phyloP scores from a whole-genome alignment of 1,284 basidiomycete genomes.

The Bondarzewia mesenterica region DNA sequence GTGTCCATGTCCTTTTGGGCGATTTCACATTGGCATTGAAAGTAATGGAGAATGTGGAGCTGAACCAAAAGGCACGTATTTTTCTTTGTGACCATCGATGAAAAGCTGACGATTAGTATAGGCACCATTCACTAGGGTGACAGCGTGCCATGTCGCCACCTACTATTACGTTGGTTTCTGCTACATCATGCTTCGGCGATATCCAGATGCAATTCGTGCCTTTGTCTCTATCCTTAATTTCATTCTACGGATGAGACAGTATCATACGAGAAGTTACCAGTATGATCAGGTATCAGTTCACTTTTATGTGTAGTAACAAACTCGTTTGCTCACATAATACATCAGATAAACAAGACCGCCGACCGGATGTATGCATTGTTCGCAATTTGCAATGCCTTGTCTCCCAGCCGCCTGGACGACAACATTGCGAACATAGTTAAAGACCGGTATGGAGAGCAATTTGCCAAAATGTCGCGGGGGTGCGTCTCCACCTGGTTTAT shows the following conservation, averaged over 20 bases:
- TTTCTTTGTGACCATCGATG: background rate
- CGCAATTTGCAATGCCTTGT: slow-evolving; percentile 88
- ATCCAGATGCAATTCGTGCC: slow-evolving; percentile 90
- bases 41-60: slow-evolving; percentile 89
- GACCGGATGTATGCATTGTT: slow-evolving; percentile 97
- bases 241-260: slow-evolving; percentile 88
- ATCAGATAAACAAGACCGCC: slow-evolving; percentile 90
- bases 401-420: slow-evolving; percentile 87
- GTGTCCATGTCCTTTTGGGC: slow-evolving; percentile 92
- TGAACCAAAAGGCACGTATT: slow-evolving; percentile 68
- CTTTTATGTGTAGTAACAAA: background rate
- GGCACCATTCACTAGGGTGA: slow-evolving; percentile 85
- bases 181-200: slow-evolving; percentile 91
- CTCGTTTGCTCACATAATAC: background rate
- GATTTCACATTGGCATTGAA: slow-evolving; percentile 95
- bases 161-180: slow-evolving; percentile 97
- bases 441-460: slow-evolving; percentile 91
- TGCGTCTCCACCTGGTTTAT: slow-evolving; percentile 21
- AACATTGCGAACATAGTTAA: slow-evolving; percentile 90
- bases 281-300: slow-evolving; percentile 74
- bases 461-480: slow-evolving; percentile 80
- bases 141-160: slow-evolving; percentile 89
- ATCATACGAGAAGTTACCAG: slow-evolving; percentile 93
- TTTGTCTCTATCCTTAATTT: slow-evolving; percentile 93
- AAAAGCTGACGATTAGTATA: slow-evolving; percentile 16